Evolutionary conservation across 2,329 filamentous ascomycete species (phyloP), one percentile per base, ranked within the genome.

Genomic region (Fusarium pininemorale): DNA sequence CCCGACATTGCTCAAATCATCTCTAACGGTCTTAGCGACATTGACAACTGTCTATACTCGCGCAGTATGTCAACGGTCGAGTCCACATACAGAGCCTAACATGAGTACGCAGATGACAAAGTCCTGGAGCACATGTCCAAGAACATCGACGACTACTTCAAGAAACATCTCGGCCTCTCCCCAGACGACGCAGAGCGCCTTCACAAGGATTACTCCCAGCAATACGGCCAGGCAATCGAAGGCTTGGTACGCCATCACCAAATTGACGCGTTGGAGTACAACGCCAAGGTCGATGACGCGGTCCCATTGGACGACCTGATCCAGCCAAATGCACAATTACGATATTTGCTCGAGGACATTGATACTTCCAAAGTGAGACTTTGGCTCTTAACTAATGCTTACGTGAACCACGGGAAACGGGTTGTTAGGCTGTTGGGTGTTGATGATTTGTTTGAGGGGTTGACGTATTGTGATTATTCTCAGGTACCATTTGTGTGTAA

Each of bases 321-420:
- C 80, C 92, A 91, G 78, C 94, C 94, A 0, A 90, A 97, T 78
- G 88, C 91, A 0, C 86, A 90, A 76, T 85, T 98, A 39, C 91
- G 94, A 54, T 86, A 88, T 77, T 83, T 99, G 45, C 90, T 99
- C 5, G 86, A 92, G 80, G 93, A 95, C 71, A 91, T 99, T 53
- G 95, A 99, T 82, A 91, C 83, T 59, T 89, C 85, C 75, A 97
- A 97, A 80, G 93, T 98, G 69, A 94, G 90, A 72, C 85, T 95
- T 22, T 99, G 97, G 96, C 89, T 99, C 1, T 92, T 99, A 77
- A 99, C 97, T 2, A 99, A 99, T 79, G 96, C 97, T 22, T 98
- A 99, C 79, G 86, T 96, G 70, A 98, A 88, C 41, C 96, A 99
- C 78, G 96, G 90, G 22, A 91, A 90, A 77, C 85, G 95, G 35